phyloP scores from a whole-genome alignment of 1,284 basidiomycete genomes.

The Boletus smithii region DNA sequence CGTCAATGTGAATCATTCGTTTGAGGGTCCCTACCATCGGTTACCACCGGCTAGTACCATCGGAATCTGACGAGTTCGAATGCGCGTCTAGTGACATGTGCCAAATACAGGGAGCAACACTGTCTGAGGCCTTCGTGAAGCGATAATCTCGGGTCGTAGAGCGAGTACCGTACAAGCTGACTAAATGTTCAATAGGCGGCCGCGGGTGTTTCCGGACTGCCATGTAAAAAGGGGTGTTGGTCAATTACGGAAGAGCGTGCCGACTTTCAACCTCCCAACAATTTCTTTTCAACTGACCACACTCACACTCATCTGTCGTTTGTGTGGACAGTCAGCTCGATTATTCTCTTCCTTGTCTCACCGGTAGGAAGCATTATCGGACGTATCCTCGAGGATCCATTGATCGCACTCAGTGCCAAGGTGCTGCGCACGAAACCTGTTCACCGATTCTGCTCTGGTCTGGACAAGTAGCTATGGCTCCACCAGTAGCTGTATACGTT shows the following conservation, averaged over 20 bases:
- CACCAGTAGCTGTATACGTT: conserved; percentile 38
- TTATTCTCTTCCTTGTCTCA: background rate
- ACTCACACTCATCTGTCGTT: background rate
- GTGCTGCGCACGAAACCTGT: conserved; percentile 19
- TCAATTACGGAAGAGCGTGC: conserved; percentile 18
- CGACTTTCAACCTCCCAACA: conserved; percentile 7
- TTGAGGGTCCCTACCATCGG: too few relatives aligned
- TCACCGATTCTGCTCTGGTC: too few relatives aligned
- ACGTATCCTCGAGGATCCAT: background rate
- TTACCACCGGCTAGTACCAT: too few relatives aligned
- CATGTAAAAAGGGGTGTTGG: conserved; percentile 16
- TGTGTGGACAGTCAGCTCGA: background rate
- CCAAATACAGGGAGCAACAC: too few relatives aligned
- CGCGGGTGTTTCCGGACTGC: too few relatives aligned
- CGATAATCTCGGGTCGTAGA: too few relatives aligned
- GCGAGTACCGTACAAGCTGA: too few relatives aligned
- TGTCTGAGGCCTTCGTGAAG: too few relatives aligned
- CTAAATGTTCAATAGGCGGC: background rate
- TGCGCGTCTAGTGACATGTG: too few relatives aligned
- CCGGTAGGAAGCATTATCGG: conserved; percentile 6
- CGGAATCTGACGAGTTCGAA: too few relatives aligned
- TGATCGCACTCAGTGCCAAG: background rate
- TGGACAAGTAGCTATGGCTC: conserved; percentile 22
- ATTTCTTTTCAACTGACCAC: conserved; percentile 5
- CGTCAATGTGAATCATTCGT: too few relatives aligned